Percentiles rank a stretch among this genome's conserved stretches.
These are phyloP conservation scores for Fusarium sp. DNA, from an alignment of 2,329 filamentous ascomycete genomes.

Conservation along the genomic window DNA sequence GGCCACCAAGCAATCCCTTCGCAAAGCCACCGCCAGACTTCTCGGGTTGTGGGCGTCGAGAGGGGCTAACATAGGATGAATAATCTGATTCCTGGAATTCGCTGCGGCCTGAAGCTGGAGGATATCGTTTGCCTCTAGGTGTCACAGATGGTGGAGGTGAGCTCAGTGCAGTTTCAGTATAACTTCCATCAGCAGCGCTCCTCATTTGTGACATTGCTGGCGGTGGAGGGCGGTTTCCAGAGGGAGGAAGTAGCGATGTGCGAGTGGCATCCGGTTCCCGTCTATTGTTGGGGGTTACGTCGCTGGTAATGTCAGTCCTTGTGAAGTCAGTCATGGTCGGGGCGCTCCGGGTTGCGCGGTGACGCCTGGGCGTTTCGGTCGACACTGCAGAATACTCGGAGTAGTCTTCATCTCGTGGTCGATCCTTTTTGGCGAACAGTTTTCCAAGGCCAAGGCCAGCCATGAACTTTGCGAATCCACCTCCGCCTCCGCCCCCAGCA, in stretches of 20 bases:
- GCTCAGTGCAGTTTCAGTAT: constrained; percentile 55
- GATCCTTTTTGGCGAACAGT: constrained; percentile 66
- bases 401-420: constrained; percentile 69
- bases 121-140: constrained; percentile 62
- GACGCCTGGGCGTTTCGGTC: constrained; percentile 70
- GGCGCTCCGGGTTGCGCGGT: constrained; percentile 55
- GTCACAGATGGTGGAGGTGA: constrained; percentile 59
- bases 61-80: constrained; percentile 73
- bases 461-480: constrained; percentile 72
- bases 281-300: constrained; percentile 51
- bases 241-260: constrained; percentile 62
- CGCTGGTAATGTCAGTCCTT: constrained; percentile 52
- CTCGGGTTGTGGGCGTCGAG: constrained; percentile 65
- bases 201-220: constrained; percentile 60
- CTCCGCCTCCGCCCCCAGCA: constrained; percentile 52
- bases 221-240: constrained; percentile 56
- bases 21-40: constrained; percentile 63
- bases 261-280: constrained; percentile 48
- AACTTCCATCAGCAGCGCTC: constrained; percentile 63
- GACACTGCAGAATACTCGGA: constrained; percentile 74
- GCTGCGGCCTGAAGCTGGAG: constrained; percentile 59
- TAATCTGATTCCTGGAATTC: constrained; percentile 67
- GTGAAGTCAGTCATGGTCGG: constrained; percentile 58
- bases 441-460: constrained; percentile 70
- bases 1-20: constrained; percentile 70